Conservation (phyloP, 306 rosid genomes). For the Trifolium fragiferum region DNA sequence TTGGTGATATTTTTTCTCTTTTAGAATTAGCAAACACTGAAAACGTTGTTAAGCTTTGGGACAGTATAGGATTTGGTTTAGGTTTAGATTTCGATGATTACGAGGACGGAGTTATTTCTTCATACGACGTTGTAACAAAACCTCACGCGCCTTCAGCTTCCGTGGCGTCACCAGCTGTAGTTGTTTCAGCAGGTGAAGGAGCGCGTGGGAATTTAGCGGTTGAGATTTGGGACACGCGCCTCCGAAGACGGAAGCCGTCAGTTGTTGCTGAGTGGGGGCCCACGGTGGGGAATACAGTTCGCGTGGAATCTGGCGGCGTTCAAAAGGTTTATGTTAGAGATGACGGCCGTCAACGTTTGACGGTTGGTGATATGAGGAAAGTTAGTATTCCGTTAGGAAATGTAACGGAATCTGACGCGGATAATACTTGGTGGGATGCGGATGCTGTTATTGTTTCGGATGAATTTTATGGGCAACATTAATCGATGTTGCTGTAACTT, state of each 20-base stretch:
- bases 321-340: conserved; percentile 68
- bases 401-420: conserved; percentile 59
- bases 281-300: conserved; percentile 54
- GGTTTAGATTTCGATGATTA: conserved; percentile 50
- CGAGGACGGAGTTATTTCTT: conserved; percentile 41
- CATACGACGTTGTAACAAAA: conserved; percentile 32
- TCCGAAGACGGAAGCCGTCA: conserved; percentile 61
- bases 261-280: conserved; percentile 78
- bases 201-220: conserved; percentile 45
- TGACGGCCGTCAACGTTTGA: conserved; percentile 49
- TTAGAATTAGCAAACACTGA: conserved; percentile 61
- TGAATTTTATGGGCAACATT: conserved; percentile 27
- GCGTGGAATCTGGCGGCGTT: conserved; percentile 62
- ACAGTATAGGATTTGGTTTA: conserved; percentile 62
- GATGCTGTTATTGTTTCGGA: conserved; percentile 52
- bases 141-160: conserved; percentile 27
- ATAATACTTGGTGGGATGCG: conserved; percentile 71
- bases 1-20: conserved; percentile 60
- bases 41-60: conserved; percentile 93
- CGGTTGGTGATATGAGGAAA: conserved; percentile 79
- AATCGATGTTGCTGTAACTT: conserved; percentile 32
- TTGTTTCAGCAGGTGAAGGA: conserved; percentile 47
- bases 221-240: conserved; percentile 79
- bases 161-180: conserved; percentile 45
- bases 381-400: conserved; percentile 56